Evolutionary conservation across 768 basidiomycete species (phyloP), one percentile per base, ranked within the genome.

Genomic region (Tulasnella sp.): DNA sequence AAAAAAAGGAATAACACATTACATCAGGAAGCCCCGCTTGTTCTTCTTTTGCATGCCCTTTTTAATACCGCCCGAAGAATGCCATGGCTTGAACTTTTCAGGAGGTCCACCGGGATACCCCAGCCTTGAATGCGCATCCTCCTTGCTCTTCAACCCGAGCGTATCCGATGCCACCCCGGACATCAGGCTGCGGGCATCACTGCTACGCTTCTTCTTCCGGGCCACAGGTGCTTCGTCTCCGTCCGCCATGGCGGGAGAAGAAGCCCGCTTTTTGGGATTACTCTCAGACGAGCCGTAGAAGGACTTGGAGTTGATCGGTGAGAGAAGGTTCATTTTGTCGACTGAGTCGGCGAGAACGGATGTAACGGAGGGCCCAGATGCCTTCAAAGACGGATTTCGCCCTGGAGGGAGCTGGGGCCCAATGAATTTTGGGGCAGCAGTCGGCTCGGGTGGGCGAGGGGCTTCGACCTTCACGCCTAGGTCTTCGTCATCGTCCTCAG

Each of bases 401-500:
- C 44, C 50, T 0, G 72, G 48, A 24, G 74, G 79, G 37, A 80
- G 79, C 40, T 48, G 69, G 16, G 72, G 72, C 1, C 72, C 72
- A 73, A 74, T 73, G 42, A 80, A 46, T 20, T 60, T 74, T 41
- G 44, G 64, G 37, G 76, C 46, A 28, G 46, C 24, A 50, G n/a
- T n/a, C 16, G 69, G 28, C 40, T 46, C 72, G 41, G 28, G 28
- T 9, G 16, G 40, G 24, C n/a, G 37, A 3, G 79, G 42, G n/a
- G 41, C 72, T 20, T 80, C 44, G 72, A 80, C 72, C 20, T 42
- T 46, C 44, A 76, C 79, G 9, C 79, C 79, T 24, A 74, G 34
- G 31, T 80, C 79, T 48, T 73, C 74, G 24, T 77, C 48, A 46
- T 80, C 79, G 20, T 80, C 46, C 7, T 31, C 79, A 28, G 78